phyloP scores from a whole-genome alignment of 1,139 yeast species.

The Martiniozyma asiatica region DNA sequence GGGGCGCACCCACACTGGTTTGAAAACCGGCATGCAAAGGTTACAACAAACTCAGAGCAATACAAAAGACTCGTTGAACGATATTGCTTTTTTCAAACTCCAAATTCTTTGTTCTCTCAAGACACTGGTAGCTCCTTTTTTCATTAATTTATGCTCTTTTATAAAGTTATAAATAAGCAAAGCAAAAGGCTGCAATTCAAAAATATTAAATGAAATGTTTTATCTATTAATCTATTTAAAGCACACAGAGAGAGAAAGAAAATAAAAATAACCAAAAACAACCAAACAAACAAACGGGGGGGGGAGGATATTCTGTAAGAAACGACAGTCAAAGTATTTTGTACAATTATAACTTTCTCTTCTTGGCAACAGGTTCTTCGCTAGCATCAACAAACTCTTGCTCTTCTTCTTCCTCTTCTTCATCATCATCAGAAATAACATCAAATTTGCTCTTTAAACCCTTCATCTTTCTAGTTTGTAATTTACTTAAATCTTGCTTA shows the following conservation, averaged over 20 bases:
- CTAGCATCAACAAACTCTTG: constrained; percentile 15
- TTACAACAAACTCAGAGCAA: constrained; percentile 48
- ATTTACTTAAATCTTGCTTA: constrained; percentile 77
- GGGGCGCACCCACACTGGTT: no score
- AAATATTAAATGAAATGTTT: background rate
- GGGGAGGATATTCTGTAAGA: no score
- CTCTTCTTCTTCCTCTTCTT: constrained; percentile 31
- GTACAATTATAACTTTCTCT: constrained; percentile 15
- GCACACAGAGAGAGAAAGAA: no score
- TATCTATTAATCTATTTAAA: no score
- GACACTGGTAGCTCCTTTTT: no score
- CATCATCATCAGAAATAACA: constrained; percentile 52
- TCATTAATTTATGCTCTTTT: no score
- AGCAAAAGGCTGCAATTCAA: background rate
- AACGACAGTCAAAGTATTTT: no score
- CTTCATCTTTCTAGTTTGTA: constrained; percentile 97
- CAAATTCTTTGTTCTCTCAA: constrained; percentile 21
- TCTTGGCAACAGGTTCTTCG: constrained; percentile 27
- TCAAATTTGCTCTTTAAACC: constrained; percentile 84
- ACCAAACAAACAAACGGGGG: no score
- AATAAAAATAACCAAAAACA: no score
- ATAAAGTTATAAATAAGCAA: no score
- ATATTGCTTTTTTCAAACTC: constrained; percentile 51
- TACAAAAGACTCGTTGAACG: constrained; percentile 61
- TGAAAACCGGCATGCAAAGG: no score